Conservation (phyloP, 176 grass and related monocot genomes). For the Leersia perrieri region DNA sequence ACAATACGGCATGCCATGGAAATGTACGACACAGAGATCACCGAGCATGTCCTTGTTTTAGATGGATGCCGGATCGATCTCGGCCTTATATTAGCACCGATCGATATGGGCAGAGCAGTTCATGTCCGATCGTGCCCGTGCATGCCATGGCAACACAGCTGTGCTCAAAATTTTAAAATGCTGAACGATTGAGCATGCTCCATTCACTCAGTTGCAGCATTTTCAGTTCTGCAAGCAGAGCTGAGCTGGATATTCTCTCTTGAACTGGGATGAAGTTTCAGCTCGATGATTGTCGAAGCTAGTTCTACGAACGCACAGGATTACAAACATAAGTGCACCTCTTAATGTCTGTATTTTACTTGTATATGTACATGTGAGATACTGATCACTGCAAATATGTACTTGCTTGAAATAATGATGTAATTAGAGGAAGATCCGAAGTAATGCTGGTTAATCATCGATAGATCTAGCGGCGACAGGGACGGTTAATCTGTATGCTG, state of each 20-base stretch:
- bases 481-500: constrained; percentile 31
- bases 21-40: neutral
- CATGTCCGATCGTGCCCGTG: constrained; percentile 17
- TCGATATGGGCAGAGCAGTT: constrained; percentile 24
- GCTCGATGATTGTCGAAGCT: neutral
- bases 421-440: constrained; percentile 15
- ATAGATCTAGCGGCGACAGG: neutral
- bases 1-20: constrained; percentile 23
- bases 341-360: neutral
- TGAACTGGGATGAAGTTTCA: neutral
- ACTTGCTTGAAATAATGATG: constrained; percentile 18
- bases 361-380: neutral
- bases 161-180: neutral
- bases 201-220: neutral
- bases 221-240: neutral
- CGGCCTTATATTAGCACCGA: neutral
- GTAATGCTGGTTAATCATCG: neutral
- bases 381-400: neutral
- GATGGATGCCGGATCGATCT: neutral
- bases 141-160: constrained; percentile 31
- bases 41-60: neutral
- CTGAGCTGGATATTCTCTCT: constrained; percentile 18
- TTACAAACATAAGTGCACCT: neutral
- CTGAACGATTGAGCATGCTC: neutral
- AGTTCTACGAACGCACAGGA: neutral